These are phyloP conservation scores for Xylaria bambusicola DNA, from an alignment of 495 filamentous ascomycete species.

Conservation along the genomic window DNA sequence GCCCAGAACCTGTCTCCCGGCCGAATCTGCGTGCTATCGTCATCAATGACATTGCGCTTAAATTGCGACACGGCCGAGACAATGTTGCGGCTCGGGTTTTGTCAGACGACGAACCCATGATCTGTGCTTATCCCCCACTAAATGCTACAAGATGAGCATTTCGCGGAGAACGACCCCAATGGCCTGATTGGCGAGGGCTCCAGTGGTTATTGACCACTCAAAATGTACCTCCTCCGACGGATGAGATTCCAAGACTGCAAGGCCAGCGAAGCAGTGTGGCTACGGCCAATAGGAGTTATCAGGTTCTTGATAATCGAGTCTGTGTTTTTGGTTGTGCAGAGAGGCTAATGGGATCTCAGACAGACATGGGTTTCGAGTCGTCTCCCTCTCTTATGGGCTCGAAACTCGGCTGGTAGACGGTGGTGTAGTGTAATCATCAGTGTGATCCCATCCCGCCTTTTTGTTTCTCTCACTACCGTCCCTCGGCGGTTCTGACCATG, in stretches of 20 bases:
- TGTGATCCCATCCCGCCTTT: too few species aligned
- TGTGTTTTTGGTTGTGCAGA: constrained; percentile 12
- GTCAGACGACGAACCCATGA: constrained; percentile 42
- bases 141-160: constrained; percentile 25
- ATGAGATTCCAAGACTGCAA: constrained; percentile 26
- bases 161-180: constrained; percentile 23
- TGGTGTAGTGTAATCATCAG: too few species aligned
- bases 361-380: constrained; percentile 26
- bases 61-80: not conserved
- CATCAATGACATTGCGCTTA: too few species aligned
- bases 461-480: too few species aligned
- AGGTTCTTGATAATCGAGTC: constrained; percentile 6
- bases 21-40: too few species aligned
- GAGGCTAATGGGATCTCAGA: constrained; percentile 28
- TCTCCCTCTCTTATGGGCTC: constrained; percentile 22
- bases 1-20: too few species aligned
- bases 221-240: constrained; percentile 26
- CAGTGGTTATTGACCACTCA: constrained; percentile 33
- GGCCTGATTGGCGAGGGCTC: constrained; percentile 37
- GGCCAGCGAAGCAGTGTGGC: constrained; percentile 26
- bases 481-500: too few species aligned
- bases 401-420: too few species aligned
- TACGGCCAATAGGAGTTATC: constrained; percentile 29
- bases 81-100: constrained; percentile 28
- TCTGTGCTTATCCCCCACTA: constrained; percentile 39